Evolutionary conservation across 164 flowering plant species (phyloP).

Genomic region (Nymphaea thermarum): DNA sequence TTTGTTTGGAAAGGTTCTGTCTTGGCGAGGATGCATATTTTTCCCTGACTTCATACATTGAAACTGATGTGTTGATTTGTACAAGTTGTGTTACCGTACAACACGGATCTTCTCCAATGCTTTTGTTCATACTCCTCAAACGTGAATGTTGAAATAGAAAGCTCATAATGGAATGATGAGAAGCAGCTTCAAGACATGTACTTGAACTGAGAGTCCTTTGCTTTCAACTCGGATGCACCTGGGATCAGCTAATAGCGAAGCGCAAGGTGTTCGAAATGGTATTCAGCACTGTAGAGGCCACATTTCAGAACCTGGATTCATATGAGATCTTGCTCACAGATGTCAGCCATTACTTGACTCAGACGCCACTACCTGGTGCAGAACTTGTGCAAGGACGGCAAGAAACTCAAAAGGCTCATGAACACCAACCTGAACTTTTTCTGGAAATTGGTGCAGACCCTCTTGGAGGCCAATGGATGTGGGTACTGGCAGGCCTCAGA

Average conservation of each 20-base stretch:
- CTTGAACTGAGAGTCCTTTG: slow-evolving; percentile 90
- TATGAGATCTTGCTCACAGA: slow-evolving; percentile 96
- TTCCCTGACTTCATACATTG: too few species aligned
- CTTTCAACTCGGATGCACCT: slow-evolving; percentile 85
- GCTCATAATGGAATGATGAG: slow-evolving; percentile 98
- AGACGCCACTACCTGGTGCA: slow-evolving; percentile 94
- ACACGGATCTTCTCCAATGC: slow-evolving; percentile 93
- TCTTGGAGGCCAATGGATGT: slow-evolving; percentile 96
- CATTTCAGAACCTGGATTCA: slow-evolving; percentile 96
- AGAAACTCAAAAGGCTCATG: slow-evolving; percentile 88
- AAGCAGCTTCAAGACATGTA: slow-evolving; percentile 99
- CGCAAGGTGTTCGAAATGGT: slow-evolving; percentile 92
- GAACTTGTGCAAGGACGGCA: slow-evolving; percentile 80
- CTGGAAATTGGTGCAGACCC: slow-evolving; percentile 88
- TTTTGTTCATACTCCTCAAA: slow-evolving; percentile 93
- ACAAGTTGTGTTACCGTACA: too few species aligned
- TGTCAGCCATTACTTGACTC: slow-evolving; percentile 99
- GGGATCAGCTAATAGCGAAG: slow-evolving; percentile 93
- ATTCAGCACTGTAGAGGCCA: slow-evolving; percentile 91
- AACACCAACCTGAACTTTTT: slow-evolving; percentile 88
- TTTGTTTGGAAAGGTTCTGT: too few species aligned
- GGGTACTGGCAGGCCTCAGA: slow-evolving; percentile 95
- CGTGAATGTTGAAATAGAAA: slow-evolving; percentile 92
- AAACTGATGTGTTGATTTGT: too few species aligned
- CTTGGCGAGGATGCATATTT: too few species aligned